Evolutionary conservation across 805 yeast genomes (phyloP), one percentile per base, ranked within the genome.

Genomic region (Spathaspora arborariae): DNA sequence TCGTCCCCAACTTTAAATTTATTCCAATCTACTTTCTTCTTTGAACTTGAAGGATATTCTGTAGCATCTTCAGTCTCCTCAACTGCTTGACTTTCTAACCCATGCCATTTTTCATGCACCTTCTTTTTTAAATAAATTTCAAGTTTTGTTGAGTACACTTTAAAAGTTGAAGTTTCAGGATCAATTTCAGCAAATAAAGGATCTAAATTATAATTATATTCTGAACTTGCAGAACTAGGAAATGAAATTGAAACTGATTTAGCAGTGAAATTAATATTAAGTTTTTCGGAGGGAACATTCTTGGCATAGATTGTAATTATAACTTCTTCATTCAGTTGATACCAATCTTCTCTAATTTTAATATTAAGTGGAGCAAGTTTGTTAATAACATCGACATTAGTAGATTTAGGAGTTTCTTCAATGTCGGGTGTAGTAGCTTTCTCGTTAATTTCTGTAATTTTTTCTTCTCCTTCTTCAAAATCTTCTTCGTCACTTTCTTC

Each of bases 301-400:
- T 85, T 82, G 41, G 88, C 80, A 57, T 84, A 92, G 5, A 92
- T 65, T 1, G 92, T 80, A 22, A 91, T 70, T 0, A 83, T 81
- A 11, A 90, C 79, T 2, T 62, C 60, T 0, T 67, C 67, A 8
- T 67, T 56, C 13, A 82, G 74, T 62, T 94, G 97, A 65, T 82
- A 92, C 68, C 77, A 72, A 48, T 72, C 74, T 24, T 66, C 75
- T 41, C 70, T 57, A 44, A 62, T 60, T 48, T 71, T 71, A 36
- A 54, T 46, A 42, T 62, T 65, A 40, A 72, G 51, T 2, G 77
- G 76, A 0, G 75, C 75, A 18, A 60, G 69, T 44, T 66, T 57
- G 53, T 69, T 68, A 50, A 69, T 63, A n/a, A 58, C 60, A 21
- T 58, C 66, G 16, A 67, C 41, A 27, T 58, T 59, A 1, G 72